A percentile compares a stretch with the other conserved stretches of the same genome.
These are phyloP conservation scores for Saccharomycopsis vini DNA, from an alignment of 805 yeast species.

Conservation along the genomic window DNA sequence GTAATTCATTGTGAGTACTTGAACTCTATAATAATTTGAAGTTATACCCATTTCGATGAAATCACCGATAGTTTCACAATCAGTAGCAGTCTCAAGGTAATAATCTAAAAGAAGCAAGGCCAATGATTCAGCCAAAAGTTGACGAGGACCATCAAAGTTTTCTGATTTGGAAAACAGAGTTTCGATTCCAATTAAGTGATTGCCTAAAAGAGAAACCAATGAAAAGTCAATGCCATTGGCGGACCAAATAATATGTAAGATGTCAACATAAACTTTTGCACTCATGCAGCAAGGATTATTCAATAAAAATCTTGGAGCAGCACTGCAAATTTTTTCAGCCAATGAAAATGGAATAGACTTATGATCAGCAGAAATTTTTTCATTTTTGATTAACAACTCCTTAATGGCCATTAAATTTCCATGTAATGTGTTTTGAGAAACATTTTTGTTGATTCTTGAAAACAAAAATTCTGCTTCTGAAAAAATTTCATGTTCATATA, in stretches of 20 bases:
- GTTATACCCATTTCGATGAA: conserved; percentile 29
- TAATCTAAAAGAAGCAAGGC: conserved; percentile 25
- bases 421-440: conserved; percentile 39
- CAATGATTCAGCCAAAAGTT: conserved; percentile 33
- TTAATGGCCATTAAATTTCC: conserved; percentile 48
- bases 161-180: not conserved
- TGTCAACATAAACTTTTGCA: conserved; percentile 28
- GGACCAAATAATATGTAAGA: conserved; percentile 19
- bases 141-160: conserved; percentile 40
- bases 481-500: conserved; percentile 25
- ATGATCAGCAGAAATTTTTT: conserved; percentile 2
- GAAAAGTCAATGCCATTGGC: conserved; percentile 5
- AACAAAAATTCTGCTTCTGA: conserved; percentile 25
- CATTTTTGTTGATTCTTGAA: conserved; percentile 19
- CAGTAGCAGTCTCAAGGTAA: not conserved
- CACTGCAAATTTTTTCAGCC: conserved; percentile 6
- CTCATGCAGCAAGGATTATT: conserved; percentile 27
- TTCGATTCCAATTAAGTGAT: not conserved
- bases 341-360: conserved; percentile 12
- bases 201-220: conserved; percentile 6
- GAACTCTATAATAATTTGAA: conserved; percentile 38
- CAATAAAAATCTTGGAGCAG: conserved; percentile 18
- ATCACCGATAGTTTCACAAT: conserved; percentile 22
- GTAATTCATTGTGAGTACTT: conserved; percentile 32
- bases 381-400: conserved; percentile 23